phyloP scores from a whole-genome alignment of 768 basidiomycete genomes.

The Imleria badia region DNA sequence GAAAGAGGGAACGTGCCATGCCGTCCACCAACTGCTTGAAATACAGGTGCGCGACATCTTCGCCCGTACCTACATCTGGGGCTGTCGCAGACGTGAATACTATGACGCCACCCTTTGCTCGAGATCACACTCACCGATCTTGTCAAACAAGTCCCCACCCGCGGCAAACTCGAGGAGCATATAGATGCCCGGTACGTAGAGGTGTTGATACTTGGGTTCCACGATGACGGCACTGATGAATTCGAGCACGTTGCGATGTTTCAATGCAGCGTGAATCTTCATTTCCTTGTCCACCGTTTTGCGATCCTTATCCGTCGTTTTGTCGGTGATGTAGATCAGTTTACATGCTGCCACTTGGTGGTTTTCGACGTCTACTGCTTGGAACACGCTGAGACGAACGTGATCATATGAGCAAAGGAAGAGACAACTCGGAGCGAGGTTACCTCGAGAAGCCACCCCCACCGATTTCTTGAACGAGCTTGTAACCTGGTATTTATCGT shows the following conservation, averaged over 20 bases:
- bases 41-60: constrained; percentile 87
- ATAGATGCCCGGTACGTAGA: constrained; percentile 81
- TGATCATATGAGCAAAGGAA: neutral
- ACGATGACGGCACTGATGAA: constrained; percentile 79
- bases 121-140: constrained; percentile 71
- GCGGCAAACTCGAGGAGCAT: constrained; percentile 91
- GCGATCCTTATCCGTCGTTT: constrained; percentile 65
- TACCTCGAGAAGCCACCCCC: constrained; percentile 88
- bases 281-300: constrained; percentile 92
- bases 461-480: constrained; percentile 73
- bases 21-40: constrained; percentile 85
- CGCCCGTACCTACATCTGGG: constrained; percentile 84
- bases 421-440: neutral
- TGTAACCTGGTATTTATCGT: constrained; percentile 49
- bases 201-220: constrained; percentile 54
- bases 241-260: constrained; percentile 78
- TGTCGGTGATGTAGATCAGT: constrained; percentile 60
- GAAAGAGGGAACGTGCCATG: constrained; percentile 51
- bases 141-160: constrained; percentile 97
- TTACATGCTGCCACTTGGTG: constrained; percentile 86
- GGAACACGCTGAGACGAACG: constrained; percentile 62
- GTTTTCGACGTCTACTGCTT: constrained; percentile 67
- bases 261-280: constrained; percentile 78
- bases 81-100: constrained; percentile 44
- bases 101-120: neutral